Conservation (phyloP, 176 grass and related monocot species). For the Eremochloa ophiuroides region DNA sequence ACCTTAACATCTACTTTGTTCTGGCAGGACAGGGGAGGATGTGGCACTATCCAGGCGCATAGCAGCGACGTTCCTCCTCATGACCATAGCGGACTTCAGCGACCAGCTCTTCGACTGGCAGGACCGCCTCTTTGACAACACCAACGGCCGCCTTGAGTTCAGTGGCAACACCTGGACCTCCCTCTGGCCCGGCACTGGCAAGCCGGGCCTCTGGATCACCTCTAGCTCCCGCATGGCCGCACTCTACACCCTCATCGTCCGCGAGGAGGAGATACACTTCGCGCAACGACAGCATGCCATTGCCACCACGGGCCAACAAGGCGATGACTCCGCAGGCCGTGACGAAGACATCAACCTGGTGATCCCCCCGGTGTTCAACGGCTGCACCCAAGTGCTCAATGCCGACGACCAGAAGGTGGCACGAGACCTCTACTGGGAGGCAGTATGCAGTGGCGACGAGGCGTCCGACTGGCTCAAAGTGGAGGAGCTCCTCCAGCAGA, state of each 20-base stretch:
- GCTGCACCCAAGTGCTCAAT: slow-evolving; percentile 50
- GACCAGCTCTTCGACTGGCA: slow-evolving; percentile 81
- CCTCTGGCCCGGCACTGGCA: slow-evolving; percentile 67
- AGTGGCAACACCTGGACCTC: slow-evolving; percentile 42
- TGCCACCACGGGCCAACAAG: neutral
- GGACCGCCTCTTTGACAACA: slow-evolving; percentile 63
- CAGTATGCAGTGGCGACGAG: neutral
- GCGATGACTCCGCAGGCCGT: too few species aligned
- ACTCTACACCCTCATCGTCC: slow-evolving; percentile 51
- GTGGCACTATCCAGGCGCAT: slow-evolving; percentile 60
- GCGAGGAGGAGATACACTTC: slow-evolving; percentile 61
- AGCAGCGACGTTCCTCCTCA: slow-evolving; percentile 52
- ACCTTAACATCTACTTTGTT: neutral
- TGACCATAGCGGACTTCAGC: slow-evolving; percentile 76
- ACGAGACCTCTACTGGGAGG: slow-evolving; percentile 62
- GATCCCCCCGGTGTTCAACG: slow-evolving; percentile 56
- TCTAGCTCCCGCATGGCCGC: slow-evolving; percentile 63
- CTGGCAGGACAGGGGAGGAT: slow-evolving; percentile 55
- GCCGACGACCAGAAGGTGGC: slow-evolving; percentile 46
- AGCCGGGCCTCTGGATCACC: slow-evolving; percentile 66
- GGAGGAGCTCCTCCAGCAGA: slow-evolving; percentile 19
- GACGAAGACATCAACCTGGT: slow-evolving; percentile 61
- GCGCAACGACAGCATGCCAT: too few species aligned
- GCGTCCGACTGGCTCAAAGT: neutral
- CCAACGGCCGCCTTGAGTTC: slow-evolving; percentile 51